A percentile compares a stretch with the other conserved stretches of the same genome.
Conservation (phyloP, 73 alveolate species). For the Paramecium octaurelia region DNA sequence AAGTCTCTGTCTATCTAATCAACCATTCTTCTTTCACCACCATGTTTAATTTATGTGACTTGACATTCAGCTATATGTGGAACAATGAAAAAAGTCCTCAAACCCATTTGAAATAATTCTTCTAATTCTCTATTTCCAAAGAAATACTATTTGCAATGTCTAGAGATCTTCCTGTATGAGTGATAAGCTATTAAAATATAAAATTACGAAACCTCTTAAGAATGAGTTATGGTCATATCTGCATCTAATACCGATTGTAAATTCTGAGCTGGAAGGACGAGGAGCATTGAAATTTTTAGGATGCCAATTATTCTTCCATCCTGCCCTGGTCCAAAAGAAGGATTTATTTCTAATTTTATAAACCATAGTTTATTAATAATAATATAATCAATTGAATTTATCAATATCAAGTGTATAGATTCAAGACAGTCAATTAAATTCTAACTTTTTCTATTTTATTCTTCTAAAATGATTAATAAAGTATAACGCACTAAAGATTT, state of each 20-base stretch:
- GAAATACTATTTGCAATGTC: slow-evolving; percentile 64
- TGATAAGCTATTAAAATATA: slow-evolving; percentile 22
- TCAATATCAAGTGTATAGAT: not conserved
- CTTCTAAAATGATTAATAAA: no score
- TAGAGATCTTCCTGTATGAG: slow-evolving; percentile 58
- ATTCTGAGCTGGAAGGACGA: slow-evolving; percentile 60
- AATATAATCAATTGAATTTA: not conserved
- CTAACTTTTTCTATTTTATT: no score
- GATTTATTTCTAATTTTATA: slow-evolving; percentile 62
- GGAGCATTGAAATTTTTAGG: slow-evolving; percentile 67
- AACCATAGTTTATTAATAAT: slow-evolving; percentile 29
- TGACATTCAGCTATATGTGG: slow-evolving; percentile 61
- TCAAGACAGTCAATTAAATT: not conserved
- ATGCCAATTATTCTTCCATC: slow-evolving; percentile 67
- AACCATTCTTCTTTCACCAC: slow-evolving; percentile 67
- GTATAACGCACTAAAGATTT: no score
- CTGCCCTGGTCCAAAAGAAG: slow-evolving; percentile 65
- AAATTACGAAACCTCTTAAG: slow-evolving; percentile 39
- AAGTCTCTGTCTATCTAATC: slow-evolving; percentile 63
- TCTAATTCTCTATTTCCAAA: slow-evolving; percentile 60
- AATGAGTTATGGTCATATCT: slow-evolving; percentile 59
- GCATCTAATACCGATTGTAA: slow-evolving; percentile 61
- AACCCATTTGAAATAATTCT: slow-evolving; percentile 60
- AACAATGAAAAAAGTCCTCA: slow-evolving; percentile 59
- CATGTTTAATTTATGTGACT: slow-evolving; percentile 56